A percentile compares a stretch with the other conserved stretches of the same genome.
Conservation (phyloP, 495 filamentous ascomycete species). For the Penicillium odoratum region DNA sequence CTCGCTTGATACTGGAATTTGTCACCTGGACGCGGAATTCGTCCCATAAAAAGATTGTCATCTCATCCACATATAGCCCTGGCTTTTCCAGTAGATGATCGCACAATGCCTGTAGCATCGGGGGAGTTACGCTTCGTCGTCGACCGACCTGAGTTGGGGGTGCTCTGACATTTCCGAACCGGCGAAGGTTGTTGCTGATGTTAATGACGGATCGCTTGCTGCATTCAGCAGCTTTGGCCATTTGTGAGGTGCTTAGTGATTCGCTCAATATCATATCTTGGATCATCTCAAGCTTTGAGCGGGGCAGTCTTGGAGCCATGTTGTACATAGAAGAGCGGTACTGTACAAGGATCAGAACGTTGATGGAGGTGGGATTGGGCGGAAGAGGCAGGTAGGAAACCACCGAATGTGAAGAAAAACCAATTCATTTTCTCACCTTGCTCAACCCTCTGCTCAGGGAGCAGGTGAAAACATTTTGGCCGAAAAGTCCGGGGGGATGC, state of each 20-base stretch:
- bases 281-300: not conserved
- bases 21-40: constrained; percentile 8
- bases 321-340: not conserved
- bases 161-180: constrained; percentile 25
- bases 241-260: constrained; percentile 7
- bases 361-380: not conserved
- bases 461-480: constrained; percentile 10
- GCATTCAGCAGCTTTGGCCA: constrained; percentile 22
- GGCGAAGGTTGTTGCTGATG: constrained; percentile 26
- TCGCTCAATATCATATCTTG: constrained; percentile 14
- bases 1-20: not conserved
- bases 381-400: no score
- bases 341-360: no score
- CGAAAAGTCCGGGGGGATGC: constrained; percentile 10
- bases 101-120: constrained; percentile 23
- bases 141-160: constrained; percentile 20
- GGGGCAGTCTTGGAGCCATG: constrained; percentile 3
- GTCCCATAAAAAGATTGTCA: constrained; percentile 17
- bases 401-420: no score
- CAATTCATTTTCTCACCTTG: not conserved
- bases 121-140: constrained; percentile 14
- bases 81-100: constrained; percentile 19
- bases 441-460: constrained; percentile 9
- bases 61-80: constrained; percentile 20
- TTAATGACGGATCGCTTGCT: constrained; percentile 21